A percentile compares a stretch with the other conserved stretches of the same genome.
Evolutionary conservation across 75 land plant genomes (phyloP).

Genomic region (Pinus taeda): DNA sequence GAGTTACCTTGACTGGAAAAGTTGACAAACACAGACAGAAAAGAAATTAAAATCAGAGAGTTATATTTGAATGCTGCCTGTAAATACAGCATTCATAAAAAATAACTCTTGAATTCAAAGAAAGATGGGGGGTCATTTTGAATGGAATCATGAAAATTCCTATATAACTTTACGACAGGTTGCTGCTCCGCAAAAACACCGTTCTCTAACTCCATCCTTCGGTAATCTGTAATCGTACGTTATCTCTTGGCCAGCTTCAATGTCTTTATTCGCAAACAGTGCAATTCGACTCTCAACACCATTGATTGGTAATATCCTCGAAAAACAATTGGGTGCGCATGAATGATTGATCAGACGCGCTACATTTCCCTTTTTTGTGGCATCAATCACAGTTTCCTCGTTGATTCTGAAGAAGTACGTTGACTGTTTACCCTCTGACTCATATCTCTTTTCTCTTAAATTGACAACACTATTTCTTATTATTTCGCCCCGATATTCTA

Average conservation of each 20-base stretch:
- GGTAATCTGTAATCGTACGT: slow-evolving; percentile 21
- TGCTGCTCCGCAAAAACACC: slow-evolving; percentile 22
- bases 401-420: slow-evolving; percentile 20
- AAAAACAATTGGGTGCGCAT: slow-evolving; percentile 12
- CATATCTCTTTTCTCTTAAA: slow-evolving; percentile 22
- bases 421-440: slow-evolving; percentile 25
- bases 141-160: no score
- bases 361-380: slow-evolving; percentile 15
- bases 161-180: neutral
- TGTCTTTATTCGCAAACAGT: slow-evolving; percentile 6
- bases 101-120: no score
- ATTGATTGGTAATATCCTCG: neutral
- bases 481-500: slow-evolving; percentile 38
- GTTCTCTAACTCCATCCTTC: slow-evolving; percentile 11
- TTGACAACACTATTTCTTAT: slow-evolving; percentile 22
- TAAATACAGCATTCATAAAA: no score
- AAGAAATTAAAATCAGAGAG: no score
- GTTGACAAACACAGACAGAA: no score
- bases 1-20: no score
- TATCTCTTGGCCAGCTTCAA: slow-evolving; percentile 29
- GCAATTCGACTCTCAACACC: neutral
- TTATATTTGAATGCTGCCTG: no score
- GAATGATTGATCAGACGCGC: slow-evolving; percentile 22
- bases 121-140: no score
- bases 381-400: slow-evolving; percentile 17